Evolutionary conservation across 1,139 yeast genomes (phyloP), one percentile per base, ranked within the genome.

Genomic region (Yarrowia galli): DNA sequence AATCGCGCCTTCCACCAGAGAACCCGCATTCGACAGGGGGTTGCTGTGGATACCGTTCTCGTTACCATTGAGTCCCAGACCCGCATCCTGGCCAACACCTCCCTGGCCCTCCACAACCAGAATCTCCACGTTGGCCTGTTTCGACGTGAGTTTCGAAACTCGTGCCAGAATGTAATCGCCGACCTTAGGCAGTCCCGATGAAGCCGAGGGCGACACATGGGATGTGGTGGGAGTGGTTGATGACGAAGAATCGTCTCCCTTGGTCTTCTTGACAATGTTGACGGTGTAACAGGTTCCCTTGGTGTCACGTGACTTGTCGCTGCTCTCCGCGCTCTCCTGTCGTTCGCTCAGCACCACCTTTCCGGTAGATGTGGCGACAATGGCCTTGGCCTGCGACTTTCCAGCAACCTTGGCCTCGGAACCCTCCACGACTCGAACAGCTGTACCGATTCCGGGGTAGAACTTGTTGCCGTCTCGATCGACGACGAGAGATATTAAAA

Each of bases 111-210:
- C 97, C 9, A 92, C 89, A 2, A 92, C 90, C 60, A 95, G 77
- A 53, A 95, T 91, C 74, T 92, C 98, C 67, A 92, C 89, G 74
- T 83, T 85, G 3, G 96, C 97, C 77, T 93, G 96, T 70, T 85
- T 86, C 28, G 83, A 79, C 20, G 85, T 83, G 61, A 95, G 83
- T 72, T 88, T 84, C 20, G 89, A 87, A 35, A 95, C 90, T 68
- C 87, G 83, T 0, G 92, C 92, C 28, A 95, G 80, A 2, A 96
- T 98, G 16, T 89, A 78, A 76, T 93, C 97, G 54, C 91, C 90
- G 71, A 92, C 97, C 71, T 87, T 86, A 4, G 99, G 98, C 68
- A 95, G 81, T 69, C 82, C 81, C 35, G 79, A 79, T 3, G 64
- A 20, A 65, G 74, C 73, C 25, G 77, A 73, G 1, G 75, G 71